phyloP scores from a whole-genome alignment of 225 moss, liverwort and hornwort genomes.

The Pseudoscleropodium purum region DNA sequence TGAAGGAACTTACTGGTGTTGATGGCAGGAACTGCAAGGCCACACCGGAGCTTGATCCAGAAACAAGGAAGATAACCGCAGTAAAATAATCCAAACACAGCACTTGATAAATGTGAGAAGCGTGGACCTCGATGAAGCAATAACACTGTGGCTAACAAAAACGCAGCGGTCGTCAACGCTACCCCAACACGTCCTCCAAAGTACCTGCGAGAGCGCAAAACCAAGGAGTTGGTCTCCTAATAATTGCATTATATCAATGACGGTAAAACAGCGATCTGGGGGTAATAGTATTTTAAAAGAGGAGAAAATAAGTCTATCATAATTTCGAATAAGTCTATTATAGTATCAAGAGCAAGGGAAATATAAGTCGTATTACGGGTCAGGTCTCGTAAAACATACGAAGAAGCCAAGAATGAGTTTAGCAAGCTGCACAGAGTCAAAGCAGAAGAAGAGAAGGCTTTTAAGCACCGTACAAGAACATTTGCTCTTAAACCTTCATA shows the following conservation, averaged over 20 bases:
- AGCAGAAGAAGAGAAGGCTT: background rate
- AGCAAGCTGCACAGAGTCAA: background rate
- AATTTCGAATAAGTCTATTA: background rate
- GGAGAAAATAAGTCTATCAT: background rate
- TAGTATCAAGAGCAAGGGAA: background rate
- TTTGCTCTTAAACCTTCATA: background rate
- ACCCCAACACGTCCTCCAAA: conserved; percentile 89
- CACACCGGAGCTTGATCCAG: conserved; percentile 96
- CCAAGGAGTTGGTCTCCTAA: background rate
- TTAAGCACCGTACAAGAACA: background rate
- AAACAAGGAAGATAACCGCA: conserved; percentile 96
- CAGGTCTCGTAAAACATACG: background rate
- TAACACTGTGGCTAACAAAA: conserved; percentile 63
- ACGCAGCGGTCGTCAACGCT: conserved; percentile 75
- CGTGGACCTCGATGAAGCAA: conserved; percentile 79
- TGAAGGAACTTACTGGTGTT: conserved; percentile 59
- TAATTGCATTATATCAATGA: background rate
- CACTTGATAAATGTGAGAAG: conserved; percentile 90
- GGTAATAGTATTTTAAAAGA: background rate
- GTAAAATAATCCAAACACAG: conserved; percentile 89
- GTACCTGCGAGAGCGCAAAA: conserved; percentile 46
- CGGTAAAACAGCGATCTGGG: background rate
- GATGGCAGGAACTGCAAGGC: conserved; percentile 80
- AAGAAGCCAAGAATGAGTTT: background rate
- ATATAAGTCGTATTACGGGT: background rate